Conservation (phyloP, 805 yeast genomes). For the Starmerella davenportii region DNA sequence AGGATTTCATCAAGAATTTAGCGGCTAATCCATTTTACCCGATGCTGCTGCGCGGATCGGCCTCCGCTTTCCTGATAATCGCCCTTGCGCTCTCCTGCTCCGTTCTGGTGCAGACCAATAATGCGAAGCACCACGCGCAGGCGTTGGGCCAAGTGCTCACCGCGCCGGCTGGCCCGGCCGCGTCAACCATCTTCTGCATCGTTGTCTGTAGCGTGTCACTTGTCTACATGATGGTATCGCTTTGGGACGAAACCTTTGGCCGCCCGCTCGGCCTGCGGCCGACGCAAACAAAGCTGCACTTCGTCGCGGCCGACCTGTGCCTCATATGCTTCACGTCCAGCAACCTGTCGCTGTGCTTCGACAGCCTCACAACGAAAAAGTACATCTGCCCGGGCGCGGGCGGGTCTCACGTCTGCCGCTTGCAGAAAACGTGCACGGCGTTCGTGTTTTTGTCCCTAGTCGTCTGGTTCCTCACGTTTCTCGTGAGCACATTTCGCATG, state of each 20-base stretch:
- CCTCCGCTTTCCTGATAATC: conserved; percentile 39
- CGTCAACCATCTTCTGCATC: conserved; percentile 86
- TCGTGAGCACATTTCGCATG: conserved; percentile 66
- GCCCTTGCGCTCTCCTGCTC: conserved; percentile 62
- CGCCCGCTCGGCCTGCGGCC: conserved; percentile 81
- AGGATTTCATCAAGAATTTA: conserved; percentile 24
- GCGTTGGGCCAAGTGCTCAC: neutral
- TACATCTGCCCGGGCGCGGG: conserved; percentile 18
- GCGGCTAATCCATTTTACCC: conserved; percentile 70
- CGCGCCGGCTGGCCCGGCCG: conserved; percentile 21
- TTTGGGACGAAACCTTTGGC: conserved; percentile 81
- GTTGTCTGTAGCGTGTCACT: conserved; percentile 66
- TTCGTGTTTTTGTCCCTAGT: conserved; percentile 58
- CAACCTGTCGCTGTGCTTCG: conserved; percentile 67
- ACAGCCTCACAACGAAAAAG: conserved; percentile 32
- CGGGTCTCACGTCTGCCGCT: conserved; percentile 43
- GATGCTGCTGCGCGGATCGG: conserved; percentile 45
- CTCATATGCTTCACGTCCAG: conserved; percentile 83
- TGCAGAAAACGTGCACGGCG: conserved; percentile 63
- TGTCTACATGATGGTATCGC: conserved; percentile 59
- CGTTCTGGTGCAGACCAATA: conserved; percentile 22
- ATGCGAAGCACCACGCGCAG: neutral
- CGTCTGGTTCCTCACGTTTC: conserved; percentile 72
- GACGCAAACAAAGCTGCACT: conserved; percentile 64
- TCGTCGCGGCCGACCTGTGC: conserved; percentile 63